Base-by-base conservation (phyloP, 2,329 filamentous ascomycete species). In the Calonectria honghensis region DNA sequence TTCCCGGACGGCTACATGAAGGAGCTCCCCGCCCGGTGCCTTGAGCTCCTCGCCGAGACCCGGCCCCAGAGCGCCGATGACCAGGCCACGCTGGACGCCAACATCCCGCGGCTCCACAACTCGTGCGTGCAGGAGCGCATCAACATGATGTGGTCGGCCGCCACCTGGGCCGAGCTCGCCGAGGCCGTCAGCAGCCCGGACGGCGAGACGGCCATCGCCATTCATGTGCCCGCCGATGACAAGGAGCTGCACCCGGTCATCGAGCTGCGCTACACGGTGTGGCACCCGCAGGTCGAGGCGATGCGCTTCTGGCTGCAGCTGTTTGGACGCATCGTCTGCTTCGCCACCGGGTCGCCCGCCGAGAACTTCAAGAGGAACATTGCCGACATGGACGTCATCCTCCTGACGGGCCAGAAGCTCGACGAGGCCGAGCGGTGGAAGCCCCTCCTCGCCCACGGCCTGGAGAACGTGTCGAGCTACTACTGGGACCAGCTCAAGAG, bases 251-350 rank as follows among this genome's bases (percentile, higher is more conserved):
- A 70, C 16, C 74, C 77, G 1, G 64, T 59, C 0, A 18, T 78
- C 4, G 54, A 71, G 39, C 72, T 78, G 45, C 74, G 74, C 3
- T 78, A 77, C 41, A 61, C 27, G 1, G 29, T 74, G 14, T 78
- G 76, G 76, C 76, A 78, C 48, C 77, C 77, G 0, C 70, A 74
- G 31, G 48, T 48, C 5, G 76, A 77, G 18, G 35, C 31, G 16
- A 76, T 76, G 74, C 68, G 63, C 39, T 64, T 74, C 66, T 78
- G 75, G 76, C 45, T 78, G 41, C 75, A 68, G 24, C 59, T 77
- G 16, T 37, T 78, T 10, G 74, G 74, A 9, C 71, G 74, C 11
- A 59, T 77, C 11, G 72, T 73, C 51, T 74, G 68, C 71, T 77
- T 71, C 13, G 50, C 71, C 4, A 32, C 64, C 20, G 71, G 66